These are phyloP conservation scores for Botrytis deweyae DNA, from an alignment of 2,329 filamentous ascomycete species.

Conservation along the genomic window DNA sequence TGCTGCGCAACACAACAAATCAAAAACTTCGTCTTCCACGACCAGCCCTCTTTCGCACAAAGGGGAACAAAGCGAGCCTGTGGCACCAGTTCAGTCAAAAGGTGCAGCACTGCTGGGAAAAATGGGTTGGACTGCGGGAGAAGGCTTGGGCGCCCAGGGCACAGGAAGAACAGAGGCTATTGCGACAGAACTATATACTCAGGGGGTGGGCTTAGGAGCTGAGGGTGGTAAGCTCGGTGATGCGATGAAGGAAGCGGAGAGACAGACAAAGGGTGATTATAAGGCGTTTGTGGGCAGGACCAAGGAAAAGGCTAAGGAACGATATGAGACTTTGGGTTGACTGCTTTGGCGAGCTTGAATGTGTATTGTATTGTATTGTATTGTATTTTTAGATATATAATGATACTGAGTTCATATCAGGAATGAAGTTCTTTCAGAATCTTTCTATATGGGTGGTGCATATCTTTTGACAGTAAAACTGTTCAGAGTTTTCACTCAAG, in stretches of 20 bases:
- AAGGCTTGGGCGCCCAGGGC: conserved; percentile 62
- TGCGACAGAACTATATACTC: conserved; percentile 62
- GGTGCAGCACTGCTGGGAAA: conserved; percentile 68
- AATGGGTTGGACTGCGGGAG: conserved; percentile 69
- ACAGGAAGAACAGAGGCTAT: conserved; percentile 64
- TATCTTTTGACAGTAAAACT: not conserved
- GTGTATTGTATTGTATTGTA: conserved; percentile 12
- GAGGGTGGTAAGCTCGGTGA: conserved; percentile 69
- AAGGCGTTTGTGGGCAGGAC: conserved; percentile 62
- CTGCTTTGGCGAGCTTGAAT: not conserved
- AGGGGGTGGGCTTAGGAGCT: conserved; percentile 68
- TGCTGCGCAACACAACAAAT: conserved; percentile 41
- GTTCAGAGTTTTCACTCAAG: not conserved
- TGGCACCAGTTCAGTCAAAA: conserved; percentile 51
- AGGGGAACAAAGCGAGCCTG: conserved; percentile 43
- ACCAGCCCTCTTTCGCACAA: conserved; percentile 28
- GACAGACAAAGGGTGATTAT: conserved; percentile 60
- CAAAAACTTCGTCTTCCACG: conserved; percentile 33
- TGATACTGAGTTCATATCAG: not conserved
- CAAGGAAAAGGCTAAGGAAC: conserved; percentile 64
- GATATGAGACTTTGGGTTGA: conserved; percentile 57
- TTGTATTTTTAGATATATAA: not conserved
- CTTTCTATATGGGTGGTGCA: not conserved
- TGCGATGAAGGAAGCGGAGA: conserved; percentile 61
- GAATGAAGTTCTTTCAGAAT: not conserved